Base-by-base conservation (phyloP, 257 asterid species). In the Nicotiana noctiflora region DNA sequence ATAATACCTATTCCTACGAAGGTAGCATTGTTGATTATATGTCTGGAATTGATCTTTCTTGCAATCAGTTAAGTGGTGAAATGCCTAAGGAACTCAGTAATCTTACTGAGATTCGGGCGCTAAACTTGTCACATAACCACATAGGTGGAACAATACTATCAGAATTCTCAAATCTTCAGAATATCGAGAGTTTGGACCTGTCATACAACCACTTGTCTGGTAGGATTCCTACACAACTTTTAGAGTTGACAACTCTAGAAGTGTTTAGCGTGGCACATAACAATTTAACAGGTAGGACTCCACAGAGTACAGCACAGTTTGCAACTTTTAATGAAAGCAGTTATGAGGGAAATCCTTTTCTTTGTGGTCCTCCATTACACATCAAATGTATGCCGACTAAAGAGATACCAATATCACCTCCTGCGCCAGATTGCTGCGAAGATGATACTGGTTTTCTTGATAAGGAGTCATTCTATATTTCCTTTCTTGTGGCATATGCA, bases 91-190 rank as follows among this genome's bases (percentile, higher is more conserved):
- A 55, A 29, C 68, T 77, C 23, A n/a, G 81, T 27, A 77, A 77
- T 7, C 46, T 57, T 29, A 57, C 53, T 18, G 8, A 57, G 31
- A 2, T 77, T 21, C 81, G 15, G 0, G 59, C 81, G 1, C 27
- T 78, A 23, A 78, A 78, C 56, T 25, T 77, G 29, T 77, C 81
- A 46, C 72, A 57, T 17, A 77, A 77, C 68, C 37, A 57, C 62
- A 19, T 77, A 13, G 4, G 34, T 17, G 70, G 81, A 57, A 7
- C 70, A 11, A 77, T 77, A n/a, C 81, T 55, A 32, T 29, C 70
- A 55, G 4, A 14, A 10, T 57, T 77, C 15, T 77, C 57, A 0
- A 37, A 60, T 0, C 44, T 55, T 1, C 34, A 29, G 23, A 76
- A 29, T 25, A 29, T 76, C 2, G 81, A 76, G 49, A 76, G 52